A percentile compares a stretch with the other conserved stretches of the same genome.
These are phyloP conservation scores for Flaveria robusta DNA, from an alignment of 129 eudicot genomes.

Conservation along the genomic window DNA sequence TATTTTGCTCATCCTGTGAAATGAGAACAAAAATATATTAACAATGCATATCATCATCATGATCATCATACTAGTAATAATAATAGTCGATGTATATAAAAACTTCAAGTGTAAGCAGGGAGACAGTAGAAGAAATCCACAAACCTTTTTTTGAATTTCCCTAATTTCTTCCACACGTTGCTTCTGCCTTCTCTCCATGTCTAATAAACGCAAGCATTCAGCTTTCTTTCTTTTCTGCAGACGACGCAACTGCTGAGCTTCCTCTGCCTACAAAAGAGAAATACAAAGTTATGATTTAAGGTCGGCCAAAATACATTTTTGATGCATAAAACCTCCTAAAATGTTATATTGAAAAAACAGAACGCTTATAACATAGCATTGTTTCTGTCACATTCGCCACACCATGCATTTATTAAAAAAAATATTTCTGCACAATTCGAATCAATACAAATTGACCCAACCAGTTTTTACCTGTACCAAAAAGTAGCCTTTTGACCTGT, in stretches of 20 bases:
- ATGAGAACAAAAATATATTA: not conserved
- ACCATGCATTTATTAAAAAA: not conserved
- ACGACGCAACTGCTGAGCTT: constrained; percentile 70
- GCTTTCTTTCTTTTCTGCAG: constrained; percentile 73
- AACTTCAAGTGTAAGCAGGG: constrained; percentile 4
- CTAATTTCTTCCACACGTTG: constrained; percentile 88
- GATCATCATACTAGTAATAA: not conserved
- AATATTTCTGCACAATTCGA: not conserved
- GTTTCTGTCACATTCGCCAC: not conserved
- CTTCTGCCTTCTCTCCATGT: constrained; percentile 89
- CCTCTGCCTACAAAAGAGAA: constrained; percentile 64
- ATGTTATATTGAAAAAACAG: not conserved
- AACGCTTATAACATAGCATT: not conserved
- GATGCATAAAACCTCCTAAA: not conserved
- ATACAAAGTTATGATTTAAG: not conserved
- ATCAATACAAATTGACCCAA: not conserved
- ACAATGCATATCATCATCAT: not conserved
- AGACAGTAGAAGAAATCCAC: constrained; percentile 18
- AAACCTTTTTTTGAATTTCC: constrained; percentile 77
- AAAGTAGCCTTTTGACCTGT: not conserved
- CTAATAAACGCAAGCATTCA: constrained; percentile 65
- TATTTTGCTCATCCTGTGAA: constrained; percentile 69
- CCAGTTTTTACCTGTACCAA: not conserved
- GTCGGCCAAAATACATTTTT: not conserved
- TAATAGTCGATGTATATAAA: not conserved